Evolutionary conservation across 306 rosid genomes (phyloP).

Genomic region (Ammopiptanthus mongolicus): DNA sequence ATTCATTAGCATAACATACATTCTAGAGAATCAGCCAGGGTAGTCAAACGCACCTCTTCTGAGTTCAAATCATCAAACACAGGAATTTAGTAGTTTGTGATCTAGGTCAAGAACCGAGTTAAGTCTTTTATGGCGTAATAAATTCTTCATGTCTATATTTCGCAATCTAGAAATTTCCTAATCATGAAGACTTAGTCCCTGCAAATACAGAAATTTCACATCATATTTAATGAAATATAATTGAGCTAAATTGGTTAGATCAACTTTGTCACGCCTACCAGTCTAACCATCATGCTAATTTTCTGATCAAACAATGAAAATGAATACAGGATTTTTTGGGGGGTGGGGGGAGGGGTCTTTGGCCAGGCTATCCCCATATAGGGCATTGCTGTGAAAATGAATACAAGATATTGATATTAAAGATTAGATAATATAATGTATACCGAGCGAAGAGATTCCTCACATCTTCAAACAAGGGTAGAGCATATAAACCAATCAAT

Average conservation of each 20-base stretch:
- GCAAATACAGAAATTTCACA: constrained; percentile 19
- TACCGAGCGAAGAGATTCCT: background rate
- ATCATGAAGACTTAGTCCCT: constrained; percentile 77
- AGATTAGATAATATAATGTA: background rate
- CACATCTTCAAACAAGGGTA: background rate
- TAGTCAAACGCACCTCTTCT: constrained; percentile 56
- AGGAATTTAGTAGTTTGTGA: constrained; percentile 81
- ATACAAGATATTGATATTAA: background rate
- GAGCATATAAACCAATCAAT: background rate
- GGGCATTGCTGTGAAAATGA: background rate
- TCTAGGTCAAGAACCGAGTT: constrained; percentile 84
- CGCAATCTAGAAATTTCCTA: constrained; percentile 73
- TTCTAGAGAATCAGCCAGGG: constrained; percentile 51
- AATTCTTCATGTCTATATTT: constrained; percentile 55
- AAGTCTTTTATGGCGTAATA: constrained; percentile 52
- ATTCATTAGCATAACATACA: constrained; percentile 37
- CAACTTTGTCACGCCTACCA: background rate
- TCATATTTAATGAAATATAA: background rate
- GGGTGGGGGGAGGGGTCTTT: no score
- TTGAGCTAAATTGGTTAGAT: background rate
- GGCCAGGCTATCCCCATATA: no score
- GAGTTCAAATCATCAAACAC: constrained; percentile 41
- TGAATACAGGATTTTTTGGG: background rate
- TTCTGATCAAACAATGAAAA: background rate
- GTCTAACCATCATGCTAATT: background rate